These are phyloP conservation scores for Letharia columbiana DNA, from an alignment of 495 filamentous ascomycete species.

Conservation along the genomic window DNA sequence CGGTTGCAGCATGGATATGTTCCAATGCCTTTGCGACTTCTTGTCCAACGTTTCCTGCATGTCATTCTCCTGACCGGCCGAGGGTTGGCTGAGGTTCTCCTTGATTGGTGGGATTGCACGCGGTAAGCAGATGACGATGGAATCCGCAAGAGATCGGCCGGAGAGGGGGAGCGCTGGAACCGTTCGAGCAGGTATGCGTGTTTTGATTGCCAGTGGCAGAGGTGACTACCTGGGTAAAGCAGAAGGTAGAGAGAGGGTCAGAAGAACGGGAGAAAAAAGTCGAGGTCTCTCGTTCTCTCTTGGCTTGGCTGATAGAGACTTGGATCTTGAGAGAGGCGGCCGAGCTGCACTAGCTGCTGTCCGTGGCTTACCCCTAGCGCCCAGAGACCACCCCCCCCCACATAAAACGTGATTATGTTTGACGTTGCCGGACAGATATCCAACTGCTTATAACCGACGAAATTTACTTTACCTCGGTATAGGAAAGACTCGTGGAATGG, in stretches of 20 bases:
- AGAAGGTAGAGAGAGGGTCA: neutral
- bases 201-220: neutral
- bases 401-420: neutral
- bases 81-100: conserved; percentile 9
- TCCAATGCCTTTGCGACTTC: conserved; percentile 33
- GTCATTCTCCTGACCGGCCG: conserved; percentile 19
- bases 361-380: neutral
- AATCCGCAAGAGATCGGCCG: conserved; percentile 4
- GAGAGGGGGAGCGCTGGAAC: neutral
- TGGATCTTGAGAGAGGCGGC: neutral
- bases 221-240: neutral
- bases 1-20: conserved; percentile 22
- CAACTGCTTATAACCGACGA: neutral
- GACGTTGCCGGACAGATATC: neutral
- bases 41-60: conserved; percentile 24
- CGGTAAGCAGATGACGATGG: conserved; percentile 6
- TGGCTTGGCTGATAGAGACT: neutral
- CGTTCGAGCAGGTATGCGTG: neutral
- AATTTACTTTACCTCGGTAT: neutral
- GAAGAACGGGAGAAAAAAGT: neutral
- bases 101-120: conserved; percentile 9
- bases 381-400: neutral
- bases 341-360: conserved; percentile 1
- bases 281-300: neutral
- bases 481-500: neutral